Evolutionary conservation across 768 basidiomycete genomes (phyloP).

Genomic region (Candolleomyces efflorescens): DNA sequence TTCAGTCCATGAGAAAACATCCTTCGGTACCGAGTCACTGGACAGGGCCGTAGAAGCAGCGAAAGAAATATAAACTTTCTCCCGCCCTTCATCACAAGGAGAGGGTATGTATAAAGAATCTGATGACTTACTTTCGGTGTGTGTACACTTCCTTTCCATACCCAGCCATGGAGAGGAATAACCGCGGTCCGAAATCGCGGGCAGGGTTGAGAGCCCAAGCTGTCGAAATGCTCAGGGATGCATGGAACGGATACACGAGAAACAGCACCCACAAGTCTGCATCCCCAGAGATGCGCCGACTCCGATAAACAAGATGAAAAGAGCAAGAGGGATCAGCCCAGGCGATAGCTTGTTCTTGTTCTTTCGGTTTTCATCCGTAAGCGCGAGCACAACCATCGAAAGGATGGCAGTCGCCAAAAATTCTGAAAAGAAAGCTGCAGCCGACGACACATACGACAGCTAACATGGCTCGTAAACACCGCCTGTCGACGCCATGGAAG

Average conservation of each 20-base stretch:
- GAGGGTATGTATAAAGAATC: background rate
- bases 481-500: background rate
- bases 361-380: slow-evolving; percentile 43
- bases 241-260: background rate
- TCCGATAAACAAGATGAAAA: slow-evolving; percentile 58
- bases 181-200: slow-evolving; percentile 65
- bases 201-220: slow-evolving; percentile 68
- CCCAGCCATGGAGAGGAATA: slow-evolving; percentile 71
- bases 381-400: slow-evolving; percentile 48
- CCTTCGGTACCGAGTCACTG: no score
- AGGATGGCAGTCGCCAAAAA: slow-evolving; percentile 55
- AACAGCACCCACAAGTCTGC: slow-evolving; percentile 42
- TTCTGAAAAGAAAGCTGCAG: slow-evolving; percentile 40
- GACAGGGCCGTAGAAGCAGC: no score
- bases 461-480: slow-evolving; percentile 10
- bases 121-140: slow-evolving; percentile 32
- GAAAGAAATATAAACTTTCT: no score
- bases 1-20: slow-evolving; percentile 13
- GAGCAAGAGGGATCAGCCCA: slow-evolving; percentile 48
- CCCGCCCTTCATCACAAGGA: no score
- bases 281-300: slow-evolving; percentile 56
- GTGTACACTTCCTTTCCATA: slow-evolving; percentile 54
- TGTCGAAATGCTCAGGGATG: slow-evolving; percentile 11
- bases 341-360: slow-evolving; percentile 41
- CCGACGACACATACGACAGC: slow-evolving; percentile 37